Base-by-base conservation (phyloP, 1,139 yeast genomes). In the Taphrina betulina region DNA sequence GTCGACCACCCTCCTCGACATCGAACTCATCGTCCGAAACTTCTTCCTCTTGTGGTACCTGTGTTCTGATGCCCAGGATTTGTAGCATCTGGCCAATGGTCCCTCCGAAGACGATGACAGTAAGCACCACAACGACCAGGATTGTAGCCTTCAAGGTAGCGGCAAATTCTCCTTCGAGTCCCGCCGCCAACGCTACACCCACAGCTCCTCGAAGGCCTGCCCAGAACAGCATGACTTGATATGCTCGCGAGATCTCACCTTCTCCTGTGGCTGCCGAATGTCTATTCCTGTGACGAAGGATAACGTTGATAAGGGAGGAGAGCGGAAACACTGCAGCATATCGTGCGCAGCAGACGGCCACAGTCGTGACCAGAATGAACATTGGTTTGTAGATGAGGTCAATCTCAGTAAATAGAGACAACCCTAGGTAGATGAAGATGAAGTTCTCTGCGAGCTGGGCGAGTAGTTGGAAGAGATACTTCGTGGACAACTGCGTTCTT, bases 171-270 rank as follows among this genome's bases (percentile, higher is more conserved):
- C 98, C 98, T 70, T 87, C 95, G 50, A 94, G 74, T 1, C 98
- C 98, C 81, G 95, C 90, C 0, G 98, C 98, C 65, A 94, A 77
- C 0, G 98, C 99, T 2, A 94, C 99, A 63, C 99, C 99, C 33
- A 94, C 99, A 0, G 99, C 99, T 59, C 99, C 99, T 67, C 99
- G 78, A 59, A 94, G 75, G 3, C 99, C 99, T 1, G 98, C 98
- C 99, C 99, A 94, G 70, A 94, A 94, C 46, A 94, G 87, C 98
- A 94, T 92, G 88, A 90, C 88, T 71, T 94, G 98, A 69, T 94
- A 94, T 59, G 86, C 88, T 64, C 88, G 94, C 20, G 95, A 92
- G 60, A 94, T 89, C 64, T 90, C 96, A 53, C 41, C 62, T 61
- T 43, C 35, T 19, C 38, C 56, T n/a, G 35, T 7, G n/a, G 56